Percentiles rank a stretch among this genome's conserved stretches.
Conservation (phyloP, 1,284 basidiomycete species). For the Papiliotrema flavescens region DNA sequence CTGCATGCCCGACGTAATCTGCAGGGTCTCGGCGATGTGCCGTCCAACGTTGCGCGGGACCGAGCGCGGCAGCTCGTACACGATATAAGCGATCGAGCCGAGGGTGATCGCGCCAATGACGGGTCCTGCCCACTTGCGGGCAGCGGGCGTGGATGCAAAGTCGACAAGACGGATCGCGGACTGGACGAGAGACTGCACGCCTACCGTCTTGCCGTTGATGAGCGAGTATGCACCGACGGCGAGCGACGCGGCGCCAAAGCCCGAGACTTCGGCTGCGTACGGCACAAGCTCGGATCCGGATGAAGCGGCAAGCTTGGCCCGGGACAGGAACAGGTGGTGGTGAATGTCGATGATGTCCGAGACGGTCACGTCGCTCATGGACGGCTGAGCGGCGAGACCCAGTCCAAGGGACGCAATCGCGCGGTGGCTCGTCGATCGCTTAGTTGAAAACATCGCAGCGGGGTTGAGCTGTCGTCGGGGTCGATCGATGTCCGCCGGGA, state of each 20-base stretch:
- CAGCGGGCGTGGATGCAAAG: conserved; percentile 73
- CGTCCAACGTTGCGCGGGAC: conserved; percentile 90
- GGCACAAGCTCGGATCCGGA: conserved; percentile 31
- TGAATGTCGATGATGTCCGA: conserved; percentile 86
- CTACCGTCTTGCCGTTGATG: conserved; percentile 74
- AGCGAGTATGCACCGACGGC: conserved; percentile 84
- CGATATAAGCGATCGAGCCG: conserved; percentile 75
- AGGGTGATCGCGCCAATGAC: conserved; percentile 66
- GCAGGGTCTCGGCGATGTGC: conserved; percentile 57
- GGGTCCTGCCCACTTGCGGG: conserved; percentile 84
- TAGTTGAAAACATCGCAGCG: conserved; percentile 86
- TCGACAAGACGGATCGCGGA: conserved; percentile 70
- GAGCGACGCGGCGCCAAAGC: conserved; percentile 69
- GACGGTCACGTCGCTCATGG: conserved; percentile 47
- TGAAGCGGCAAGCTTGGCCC: conserved; percentile 54
- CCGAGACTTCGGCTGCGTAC: conserved; percentile 51
- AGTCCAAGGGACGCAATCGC: conserved; percentile 37
- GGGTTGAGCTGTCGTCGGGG: conserved; percentile 84
- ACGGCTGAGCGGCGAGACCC: conserved; percentile 38
- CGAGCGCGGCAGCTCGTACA: conserved; percentile 82
- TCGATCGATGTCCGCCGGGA: conserved; percentile 77
- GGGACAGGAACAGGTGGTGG: conserved; percentile 61
- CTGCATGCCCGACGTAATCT: conserved; percentile 25
- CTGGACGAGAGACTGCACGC: conserved; percentile 72
- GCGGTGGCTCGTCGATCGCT: conserved; percentile 48